Conservation (phyloP, 768 basidiomycete species). For the Coprinopsis strossmayeri region DNA sequence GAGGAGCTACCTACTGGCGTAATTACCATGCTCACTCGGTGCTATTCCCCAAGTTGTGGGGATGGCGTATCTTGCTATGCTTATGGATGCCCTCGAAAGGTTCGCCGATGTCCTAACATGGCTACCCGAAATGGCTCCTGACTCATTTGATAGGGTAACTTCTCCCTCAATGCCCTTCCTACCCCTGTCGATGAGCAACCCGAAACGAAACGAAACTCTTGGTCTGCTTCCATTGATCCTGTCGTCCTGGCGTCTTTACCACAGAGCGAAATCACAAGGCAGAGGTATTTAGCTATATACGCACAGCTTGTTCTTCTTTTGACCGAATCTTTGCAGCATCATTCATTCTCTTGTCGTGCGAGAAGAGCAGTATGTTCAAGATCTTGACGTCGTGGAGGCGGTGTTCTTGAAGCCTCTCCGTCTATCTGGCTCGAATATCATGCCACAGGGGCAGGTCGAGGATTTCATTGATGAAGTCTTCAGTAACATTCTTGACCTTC, state of each 20-base stretch:
- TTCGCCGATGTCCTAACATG: constrained; percentile 17
- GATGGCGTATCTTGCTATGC: constrained; percentile 80
- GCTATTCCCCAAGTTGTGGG: constrained; percentile 82
- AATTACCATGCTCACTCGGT: constrained; percentile 79
- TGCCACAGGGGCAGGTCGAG: constrained; percentile 53
- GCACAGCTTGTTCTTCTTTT: neutral
- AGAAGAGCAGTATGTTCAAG: constrained; percentile 85
- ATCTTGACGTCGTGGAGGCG: constrained; percentile 77
- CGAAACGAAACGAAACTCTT: constrained; percentile 42
- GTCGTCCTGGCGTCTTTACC: constrained; percentile 45
- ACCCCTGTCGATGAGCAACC: constrained; percentile 20
- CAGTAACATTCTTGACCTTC: constrained; percentile 78
- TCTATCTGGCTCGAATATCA: constrained; percentile 34
- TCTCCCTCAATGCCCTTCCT: constrained; percentile 17
- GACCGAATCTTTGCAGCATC: constrained; percentile 43
- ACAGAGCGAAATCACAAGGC: constrained; percentile 75
- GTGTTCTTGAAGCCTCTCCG: constrained; percentile 51
- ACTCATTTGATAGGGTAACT: constrained; percentile 12
- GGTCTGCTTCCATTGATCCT: constrained; percentile 39
- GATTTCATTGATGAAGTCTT: constrained; percentile 87
- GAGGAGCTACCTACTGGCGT: constrained; percentile 83
- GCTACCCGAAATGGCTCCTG: neutral
- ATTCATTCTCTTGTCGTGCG: constrained; percentile 88
- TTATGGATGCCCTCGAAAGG: constrained; percentile 71
- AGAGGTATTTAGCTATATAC: constrained; percentile 41